Conservation (phyloP, 2,329 filamentous ascomycete genomes). For the Coccinonectria pachysandricola region DNA sequence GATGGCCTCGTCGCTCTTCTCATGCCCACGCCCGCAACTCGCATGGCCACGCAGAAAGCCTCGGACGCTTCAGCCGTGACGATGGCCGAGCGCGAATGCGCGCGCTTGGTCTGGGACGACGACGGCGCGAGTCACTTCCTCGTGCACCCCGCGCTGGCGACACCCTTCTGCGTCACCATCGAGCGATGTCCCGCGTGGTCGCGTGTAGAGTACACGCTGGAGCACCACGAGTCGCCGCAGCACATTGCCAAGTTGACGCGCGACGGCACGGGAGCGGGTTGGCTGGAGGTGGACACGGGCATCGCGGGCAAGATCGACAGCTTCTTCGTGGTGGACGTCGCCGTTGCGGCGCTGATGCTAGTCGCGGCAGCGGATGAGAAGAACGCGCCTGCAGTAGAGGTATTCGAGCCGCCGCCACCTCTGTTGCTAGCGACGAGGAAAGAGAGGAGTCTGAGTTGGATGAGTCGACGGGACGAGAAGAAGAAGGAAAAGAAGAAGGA, state of each 20-base stretch:
- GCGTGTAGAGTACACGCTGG: constrained; percentile 52
- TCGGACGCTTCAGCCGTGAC: constrained; percentile 48
- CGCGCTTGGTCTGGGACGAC: constrained; percentile 60
- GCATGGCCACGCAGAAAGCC: constrained; percentile 50
- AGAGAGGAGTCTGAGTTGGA: constrained; percentile 20
- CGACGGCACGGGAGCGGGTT: constrained; percentile 49
- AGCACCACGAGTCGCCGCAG: constrained; percentile 51
- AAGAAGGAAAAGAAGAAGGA: constrained; percentile 21
- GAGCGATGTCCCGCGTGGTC: constrained; percentile 49
- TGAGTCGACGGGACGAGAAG: constrained; percentile 21
- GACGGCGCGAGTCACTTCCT: constrained; percentile 50
- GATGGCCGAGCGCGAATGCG: constrained; percentile 59
- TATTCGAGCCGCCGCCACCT: constrained; percentile 47
- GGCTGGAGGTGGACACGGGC: constrained; percentile 50
- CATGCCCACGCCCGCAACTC: constrained; percentile 55
- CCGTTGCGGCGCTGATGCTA: constrained; percentile 48
- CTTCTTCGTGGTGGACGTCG: constrained; percentile 54
- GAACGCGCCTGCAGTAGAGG: constrained; percentile 29
- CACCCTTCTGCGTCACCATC: constrained; percentile 51
- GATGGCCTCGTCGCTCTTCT: constrained; percentile 58
- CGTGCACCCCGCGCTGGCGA: constrained; percentile 52
- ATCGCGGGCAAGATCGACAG: constrained; percentile 49
- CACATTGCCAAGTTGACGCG: constrained; percentile 51
- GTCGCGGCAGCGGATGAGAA: constrained; percentile 48
- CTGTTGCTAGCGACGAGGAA: constrained; percentile 13